A percentile compares a stretch with the other conserved stretches of the same genome.
Evolutionary conservation across 768 basidiomycete genomes (phyloP).

Genomic region (Favolaschia claudopus): DNA sequence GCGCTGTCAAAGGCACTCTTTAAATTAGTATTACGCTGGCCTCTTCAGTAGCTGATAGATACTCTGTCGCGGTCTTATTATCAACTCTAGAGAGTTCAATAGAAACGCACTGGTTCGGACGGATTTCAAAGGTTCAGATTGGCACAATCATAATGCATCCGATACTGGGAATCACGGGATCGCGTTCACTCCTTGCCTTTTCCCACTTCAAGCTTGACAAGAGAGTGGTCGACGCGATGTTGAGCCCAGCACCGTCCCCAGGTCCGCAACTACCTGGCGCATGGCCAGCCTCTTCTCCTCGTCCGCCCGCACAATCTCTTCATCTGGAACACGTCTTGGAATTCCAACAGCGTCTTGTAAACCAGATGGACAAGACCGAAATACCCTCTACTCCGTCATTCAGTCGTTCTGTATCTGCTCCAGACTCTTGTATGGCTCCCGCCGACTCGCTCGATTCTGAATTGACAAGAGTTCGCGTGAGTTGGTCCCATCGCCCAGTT

Average conservation of each 20-base stretch:
- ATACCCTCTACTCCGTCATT: conserved; percentile 11
- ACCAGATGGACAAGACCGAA: conserved; percentile 15
- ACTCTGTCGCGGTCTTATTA: too few species aligned
- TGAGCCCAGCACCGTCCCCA: conserved; percentile 34
- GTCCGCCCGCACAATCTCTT: conserved; percentile 15
- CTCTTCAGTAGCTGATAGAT: neutral
- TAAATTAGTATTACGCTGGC: conserved; percentile 42
- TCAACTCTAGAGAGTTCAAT: too few species aligned
- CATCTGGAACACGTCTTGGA: conserved; percentile 38
- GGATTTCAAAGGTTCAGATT: too few species aligned
- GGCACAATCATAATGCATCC: too few species aligned
- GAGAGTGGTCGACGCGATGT: neutral
- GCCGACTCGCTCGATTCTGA: conserved; percentile 29
- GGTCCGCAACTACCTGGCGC: conserved; percentile 51
- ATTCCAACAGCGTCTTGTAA: conserved; percentile 36
- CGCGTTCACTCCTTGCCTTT: too few species aligned
- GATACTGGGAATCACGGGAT: conserved; percentile 1
- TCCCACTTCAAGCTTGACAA: too few species aligned
- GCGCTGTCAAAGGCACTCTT: conserved; percentile 79
- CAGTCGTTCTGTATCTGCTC: conserved; percentile 8
- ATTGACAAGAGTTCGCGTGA: conserved; percentile 30
- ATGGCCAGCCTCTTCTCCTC: conserved; percentile 43
- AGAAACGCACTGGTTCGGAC: too few species aligned
- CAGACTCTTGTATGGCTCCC: conserved; percentile 14
- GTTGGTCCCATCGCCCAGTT: neutral